phyloP scores from a whole-genome alignment of 2,329 filamentous ascomycete genomes.

The Epichloe glyceriae region DNA sequence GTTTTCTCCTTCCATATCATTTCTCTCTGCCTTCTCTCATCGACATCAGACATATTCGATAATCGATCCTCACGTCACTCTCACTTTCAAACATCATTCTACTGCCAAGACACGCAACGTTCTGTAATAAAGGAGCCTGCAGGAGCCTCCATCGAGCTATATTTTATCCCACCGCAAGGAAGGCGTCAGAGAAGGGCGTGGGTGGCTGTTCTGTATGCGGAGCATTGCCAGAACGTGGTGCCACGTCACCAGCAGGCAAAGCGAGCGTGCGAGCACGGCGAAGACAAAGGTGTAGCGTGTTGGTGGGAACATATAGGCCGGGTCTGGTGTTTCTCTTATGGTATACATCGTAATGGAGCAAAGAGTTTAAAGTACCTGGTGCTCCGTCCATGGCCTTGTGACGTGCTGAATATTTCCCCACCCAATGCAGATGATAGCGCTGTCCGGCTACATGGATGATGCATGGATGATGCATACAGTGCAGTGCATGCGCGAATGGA shows the following conservation, averaged over 20 bases:
- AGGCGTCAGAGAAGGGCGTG: neutral
- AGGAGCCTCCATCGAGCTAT: neutral
- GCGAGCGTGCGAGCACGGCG: conserved; percentile 1
- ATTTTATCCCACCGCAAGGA: neutral
- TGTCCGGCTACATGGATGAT: too few species aligned
- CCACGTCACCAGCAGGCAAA: conserved; percentile 2
- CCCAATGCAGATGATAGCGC: too few species aligned
- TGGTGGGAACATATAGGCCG: conserved; percentile 7
- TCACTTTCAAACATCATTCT: neutral
- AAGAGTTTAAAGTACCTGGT: conserved; percentile 12
- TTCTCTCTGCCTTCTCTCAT: conserved; percentile 11
- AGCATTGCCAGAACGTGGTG: conserved; percentile 1
- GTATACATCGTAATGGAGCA: conserved; percentile 23
- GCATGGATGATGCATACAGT: too few species aligned
- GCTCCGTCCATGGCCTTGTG: neutral
- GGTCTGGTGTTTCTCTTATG: conserved; percentile 19
- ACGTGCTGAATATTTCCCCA: neutral
- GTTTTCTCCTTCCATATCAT: conserved; percentile 12
- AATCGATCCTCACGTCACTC: neutral
- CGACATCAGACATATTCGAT: neutral
- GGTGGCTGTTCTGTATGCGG: neutral
- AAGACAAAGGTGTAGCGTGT: conserved; percentile 5
- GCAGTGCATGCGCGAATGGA: too few species aligned
- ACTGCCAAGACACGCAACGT: neutral
- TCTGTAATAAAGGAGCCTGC: conserved; percentile 2